phyloP scores from a whole-genome alignment of 2,329 filamentous ascomycete species.

The Trichophyton simii region DNA sequence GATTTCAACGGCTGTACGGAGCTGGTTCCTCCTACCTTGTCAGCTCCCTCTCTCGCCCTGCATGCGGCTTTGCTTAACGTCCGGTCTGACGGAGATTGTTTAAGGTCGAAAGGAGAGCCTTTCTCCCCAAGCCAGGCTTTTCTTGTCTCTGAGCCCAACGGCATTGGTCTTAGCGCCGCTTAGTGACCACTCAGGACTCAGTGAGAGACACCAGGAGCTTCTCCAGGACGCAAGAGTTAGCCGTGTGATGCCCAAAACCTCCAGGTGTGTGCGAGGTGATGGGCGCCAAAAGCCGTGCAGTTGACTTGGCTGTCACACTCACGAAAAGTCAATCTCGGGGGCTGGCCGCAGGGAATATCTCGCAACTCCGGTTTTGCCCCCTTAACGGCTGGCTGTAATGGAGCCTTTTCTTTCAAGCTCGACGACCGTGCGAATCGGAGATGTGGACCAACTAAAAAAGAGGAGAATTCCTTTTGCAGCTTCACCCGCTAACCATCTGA shows the following conservation, averaged over 20 bases:
- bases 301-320: background rate
- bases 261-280: background rate
- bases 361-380: background rate
- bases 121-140: background rate
- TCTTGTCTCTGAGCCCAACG: background rate
- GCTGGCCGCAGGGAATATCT: background rate
- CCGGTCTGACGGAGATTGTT: background rate
- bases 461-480: constrained; percentile 1
- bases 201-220: background rate
- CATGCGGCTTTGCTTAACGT: background rate
- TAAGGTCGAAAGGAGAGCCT: background rate
- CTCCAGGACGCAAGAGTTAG: background rate
- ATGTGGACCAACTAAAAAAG: background rate
- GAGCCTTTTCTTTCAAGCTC: background rate
- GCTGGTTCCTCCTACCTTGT: background rate
- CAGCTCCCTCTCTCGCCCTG: background rate
- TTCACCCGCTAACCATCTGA: background rate
- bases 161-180: background rate
- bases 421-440: background rate
- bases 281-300: background rate
- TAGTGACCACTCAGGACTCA: background rate
- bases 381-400: background rate
- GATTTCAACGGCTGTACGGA: background rate
- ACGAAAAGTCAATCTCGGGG: background rate
- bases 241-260: background rate